Evolutionary conservation across 805 yeast genomes (phyloP).

Genomic region (Pichia nanzhaoensis): DNA sequence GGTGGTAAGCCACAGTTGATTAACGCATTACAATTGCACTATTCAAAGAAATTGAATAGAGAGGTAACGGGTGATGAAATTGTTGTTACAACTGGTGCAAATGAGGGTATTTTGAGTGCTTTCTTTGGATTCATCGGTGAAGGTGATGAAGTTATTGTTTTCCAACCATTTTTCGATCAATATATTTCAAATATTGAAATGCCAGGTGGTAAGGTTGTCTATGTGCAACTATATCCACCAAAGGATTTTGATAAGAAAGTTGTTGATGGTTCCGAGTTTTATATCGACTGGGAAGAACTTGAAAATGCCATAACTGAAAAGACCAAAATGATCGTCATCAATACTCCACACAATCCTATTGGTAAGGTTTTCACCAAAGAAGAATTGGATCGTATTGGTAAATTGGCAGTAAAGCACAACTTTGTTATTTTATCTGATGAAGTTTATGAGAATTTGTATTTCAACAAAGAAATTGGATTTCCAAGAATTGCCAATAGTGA

Average conservation of each 20-base stretch:
- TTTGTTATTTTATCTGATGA: constrained; percentile 83
- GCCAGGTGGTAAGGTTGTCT: constrained; percentile 87
- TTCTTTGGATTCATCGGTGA: constrained; percentile 77
- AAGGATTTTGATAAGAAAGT: constrained; percentile 52
- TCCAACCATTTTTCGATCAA: constrained; percentile 96
- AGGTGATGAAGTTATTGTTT: constrained; percentile 94
- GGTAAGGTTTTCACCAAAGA: constrained; percentile 80
- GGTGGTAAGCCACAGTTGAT: constrained; percentile 76
- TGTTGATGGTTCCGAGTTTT: constrained; percentile 83
- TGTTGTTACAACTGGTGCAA: constrained; percentile 91
- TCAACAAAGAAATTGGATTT: constrained; percentile 40
- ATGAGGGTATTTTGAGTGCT: constrained; percentile 85
- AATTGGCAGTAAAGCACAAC: constrained; percentile 79
- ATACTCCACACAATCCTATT: constrained; percentile 94
- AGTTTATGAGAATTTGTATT: constrained; percentile 88
- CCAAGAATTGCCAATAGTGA: constrained; percentile 74
- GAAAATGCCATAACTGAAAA: constrained; percentile 62
- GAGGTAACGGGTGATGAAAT: constrained; percentile 53
- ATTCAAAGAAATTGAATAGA: constrained; percentile 60
- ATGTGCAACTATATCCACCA: constrained; percentile 84
- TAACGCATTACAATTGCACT: constrained; percentile 61
- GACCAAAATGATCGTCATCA: constrained; percentile 82
- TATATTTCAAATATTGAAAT: constrained; percentile 90
- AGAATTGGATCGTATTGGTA: constrained; percentile 71
- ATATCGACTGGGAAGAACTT: constrained; percentile 70